Evolutionary conservation across 2,329 filamentous ascomycete genomes (phyloP).

Genomic region (Sordariomycetes sp.): DNA sequence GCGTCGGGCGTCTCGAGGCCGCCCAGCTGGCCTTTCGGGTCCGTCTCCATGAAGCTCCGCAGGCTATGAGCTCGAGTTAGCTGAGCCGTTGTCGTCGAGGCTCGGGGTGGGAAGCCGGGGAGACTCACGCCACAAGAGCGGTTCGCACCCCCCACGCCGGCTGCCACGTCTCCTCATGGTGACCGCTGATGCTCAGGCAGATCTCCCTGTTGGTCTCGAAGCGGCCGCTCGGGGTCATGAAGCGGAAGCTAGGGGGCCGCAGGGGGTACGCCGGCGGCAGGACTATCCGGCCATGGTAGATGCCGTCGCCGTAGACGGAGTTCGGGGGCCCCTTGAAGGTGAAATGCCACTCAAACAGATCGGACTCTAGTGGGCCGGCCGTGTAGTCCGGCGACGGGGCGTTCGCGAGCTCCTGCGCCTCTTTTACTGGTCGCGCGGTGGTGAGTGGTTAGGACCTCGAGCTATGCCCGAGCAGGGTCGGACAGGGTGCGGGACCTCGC

Average conservation of each 20-base stretch:
- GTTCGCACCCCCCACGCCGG: slow-evolving; percentile 95
- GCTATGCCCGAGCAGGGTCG: not conserved
- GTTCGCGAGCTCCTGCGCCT: slow-evolving; percentile 74
- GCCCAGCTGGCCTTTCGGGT: slow-evolving; percentile 76
- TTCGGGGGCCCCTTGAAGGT: slow-evolving; percentile 81
- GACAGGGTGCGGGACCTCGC: not conserved
- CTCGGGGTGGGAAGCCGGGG: not conserved
- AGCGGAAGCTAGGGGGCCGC: slow-evolving; percentile 88
- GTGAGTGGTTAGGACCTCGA: not conserved
- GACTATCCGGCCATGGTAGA: slow-evolving; percentile 93
- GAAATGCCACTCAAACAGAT: slow-evolving; percentile 99
- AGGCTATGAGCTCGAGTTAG: slow-evolving; percentile 27
- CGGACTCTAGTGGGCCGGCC: slow-evolving; percentile 71
- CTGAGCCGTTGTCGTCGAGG: not conserved
- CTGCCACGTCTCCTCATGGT: slow-evolving; percentile 98
- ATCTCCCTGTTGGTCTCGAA: slow-evolving; percentile 98
- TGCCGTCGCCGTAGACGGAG: slow-evolving; percentile 64
- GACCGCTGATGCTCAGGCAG: slow-evolving; percentile 82
- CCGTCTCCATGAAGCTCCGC: slow-evolving; percentile 85
- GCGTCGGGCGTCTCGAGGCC: slow-evolving; percentile 66
- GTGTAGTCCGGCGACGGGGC: slow-evolving; percentile 76
- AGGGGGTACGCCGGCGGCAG: slow-evolving; percentile 84
- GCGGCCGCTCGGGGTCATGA: slow-evolving; percentile 78
- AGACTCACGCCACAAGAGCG: slow-evolving; percentile 50
- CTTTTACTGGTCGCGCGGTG: slow-evolving; percentile 49